Evolutionary conservation across 228 moss, liverwort and hornwort species (phyloP), one percentile per base, ranked within the genome.

Genomic region (Sphagnum magellanicum): DNA sequence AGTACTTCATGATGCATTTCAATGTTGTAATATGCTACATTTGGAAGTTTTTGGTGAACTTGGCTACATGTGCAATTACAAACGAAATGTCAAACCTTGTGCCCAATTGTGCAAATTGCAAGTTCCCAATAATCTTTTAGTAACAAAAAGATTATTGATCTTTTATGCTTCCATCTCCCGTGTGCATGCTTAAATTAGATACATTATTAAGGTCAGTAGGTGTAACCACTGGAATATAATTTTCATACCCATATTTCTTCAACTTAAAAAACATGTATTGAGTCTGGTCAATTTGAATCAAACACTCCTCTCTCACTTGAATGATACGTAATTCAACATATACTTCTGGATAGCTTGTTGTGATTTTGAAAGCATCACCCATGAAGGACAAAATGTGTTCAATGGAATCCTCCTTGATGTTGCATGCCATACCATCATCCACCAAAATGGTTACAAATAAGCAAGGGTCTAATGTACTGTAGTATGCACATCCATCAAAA

Each of bases 391-490:
- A 12, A 55, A 55, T 55, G 55, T 55, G 9, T 12, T 55, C 55
- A 55, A 55, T 55, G 8, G 8, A 12, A 8, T 55, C 55, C 2
- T 55, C 55, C 4, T 55, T 55, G 12, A 55, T 1, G 46, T 51
- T 61, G 17, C 71, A 63, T 10, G 71, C 50, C 15, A 71, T 10
- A 5, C 63, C 63, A 64, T 71, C 71, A 71, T 71, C 71, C 3
- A 63, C 71, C n/a, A 71, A 63, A n/a, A 71, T 71, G 52, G 51
- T 63, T 5, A 71, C 5, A 17, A 71, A 53, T 4, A 71, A 4
- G 0, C n/a, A 0, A 4, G 52, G 63, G 5, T 51, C 6, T 5
- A 16, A 8, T 5, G 10, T 14, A 47, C 47, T 71, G 4, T 61
- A 63, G 15, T 71, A 64, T 1, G 64, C 50, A 14, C 63, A 71